phyloP scores from a whole-genome alignment of 495 filamentous ascomycete species.

The Neurospora sp. region DNA sequence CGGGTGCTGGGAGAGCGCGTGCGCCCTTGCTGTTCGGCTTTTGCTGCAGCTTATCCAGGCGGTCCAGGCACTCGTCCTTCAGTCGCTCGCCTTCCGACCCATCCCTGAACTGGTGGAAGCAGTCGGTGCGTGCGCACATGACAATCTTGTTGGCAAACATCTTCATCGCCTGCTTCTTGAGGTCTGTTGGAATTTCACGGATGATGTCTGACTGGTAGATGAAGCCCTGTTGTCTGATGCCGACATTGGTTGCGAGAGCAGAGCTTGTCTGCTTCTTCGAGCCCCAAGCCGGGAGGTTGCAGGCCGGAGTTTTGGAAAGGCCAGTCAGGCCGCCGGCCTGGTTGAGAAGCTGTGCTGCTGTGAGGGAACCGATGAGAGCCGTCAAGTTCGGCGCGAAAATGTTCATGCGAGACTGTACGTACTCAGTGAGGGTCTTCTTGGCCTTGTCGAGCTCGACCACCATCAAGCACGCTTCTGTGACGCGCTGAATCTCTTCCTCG shows the following conservation, averaged over 20 bases:
- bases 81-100: constrained; percentile 80
- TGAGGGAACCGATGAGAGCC: constrained; percentile 86
- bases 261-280: constrained; percentile 74
- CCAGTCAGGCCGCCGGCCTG: constrained; percentile 80
- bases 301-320: constrained; percentile 83
- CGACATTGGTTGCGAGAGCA: constrained; percentile 89
- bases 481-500: constrained; percentile 59
- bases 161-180: constrained; percentile 91
- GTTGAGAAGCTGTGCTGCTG: constrained; percentile 92
- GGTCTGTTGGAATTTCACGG: constrained; percentile 66
- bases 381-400: constrained; percentile 93
- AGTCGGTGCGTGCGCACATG: constrained; percentile 80
- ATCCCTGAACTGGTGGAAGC: constrained; percentile 71
- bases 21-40: constrained; percentile 85
- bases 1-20: constrained; percentile 82
- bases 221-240: constrained; percentile 86
- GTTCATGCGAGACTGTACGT: constrained; percentile 95
- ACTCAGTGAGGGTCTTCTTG: constrained; percentile 80
- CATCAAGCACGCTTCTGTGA: constrained; percentile 75
- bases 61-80: constrained; percentile 68
- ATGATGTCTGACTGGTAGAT: constrained; percentile 87
- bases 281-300: constrained; percentile 83
- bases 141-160: constrained; percentile 91
- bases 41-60: constrained; percentile 89
- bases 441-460: constrained; percentile 78